Percentiles rank a stretch among this genome's conserved stretches.
phyloP scores from a whole-genome alignment of 129 eudicot species.

The Daucus carota region DH1_v3.0 NC_030386.2:4592001-4592500 shows the following conservation, averaged over 20 bases:
- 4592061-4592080: too few relatives aligned
- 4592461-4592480: too few relatives aligned
- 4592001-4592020: conserved; percentile 86
- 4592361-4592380: too few relatives aligned
- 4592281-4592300: not conserved
- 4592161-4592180: not conserved
- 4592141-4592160: not conserved
- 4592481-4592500: too few relatives aligned
- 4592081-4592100: conserved; percentile 41
- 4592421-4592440: too few relatives aligned
- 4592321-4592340: too few relatives aligned
- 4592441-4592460: too few relatives aligned
- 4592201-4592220: not conserved
- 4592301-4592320: not conserved
- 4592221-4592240: not conserved
- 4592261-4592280: not conserved
- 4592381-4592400: too few relatives aligned
- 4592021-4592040: conserved; percentile 47
- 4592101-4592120: conserved; percentile 4
- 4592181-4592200: not conserved
- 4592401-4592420: too few relatives aligned
- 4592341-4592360: too few relatives aligned
- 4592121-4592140: not conserved
- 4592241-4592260: not conserved
- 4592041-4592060: not conserved